These are phyloP conservation scores for Fusarium dlaminii DNA, from an alignment of 2,329 filamentous ascomycete species.

Conservation along the genomic window DNA sequence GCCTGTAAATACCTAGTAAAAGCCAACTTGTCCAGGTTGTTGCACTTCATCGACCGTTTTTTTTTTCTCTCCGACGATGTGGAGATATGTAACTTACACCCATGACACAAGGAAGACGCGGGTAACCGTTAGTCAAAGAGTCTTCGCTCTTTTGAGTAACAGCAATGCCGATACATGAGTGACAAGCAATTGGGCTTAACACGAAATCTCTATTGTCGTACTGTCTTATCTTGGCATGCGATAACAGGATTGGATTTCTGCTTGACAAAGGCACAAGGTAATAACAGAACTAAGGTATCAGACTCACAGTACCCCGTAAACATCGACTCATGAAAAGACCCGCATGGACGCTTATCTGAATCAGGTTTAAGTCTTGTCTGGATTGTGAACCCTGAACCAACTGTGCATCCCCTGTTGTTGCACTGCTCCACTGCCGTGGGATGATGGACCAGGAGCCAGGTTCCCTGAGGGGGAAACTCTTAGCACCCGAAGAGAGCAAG, in stretches of 20 bases:
- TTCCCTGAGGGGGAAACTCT: neutral
- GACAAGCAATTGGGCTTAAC: neutral
- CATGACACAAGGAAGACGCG: conserved; percentile 9
- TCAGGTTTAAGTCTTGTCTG: conserved; percentile 4
- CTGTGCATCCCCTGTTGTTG: conserved; percentile 11
- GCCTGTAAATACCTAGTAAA: neutral
- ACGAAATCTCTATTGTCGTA: neutral
- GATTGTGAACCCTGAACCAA: conserved; percentile 13
- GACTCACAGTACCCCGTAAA: neutral
- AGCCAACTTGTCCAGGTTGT: neutral
- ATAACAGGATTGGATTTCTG: neutral
- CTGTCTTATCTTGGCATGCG: neutral
- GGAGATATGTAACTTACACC: neutral
- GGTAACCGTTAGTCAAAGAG: neutral
- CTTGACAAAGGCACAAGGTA: neutral
- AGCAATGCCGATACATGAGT: neutral
- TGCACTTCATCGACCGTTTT: neutral
- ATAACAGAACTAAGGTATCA: neutral
- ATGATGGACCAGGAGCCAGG: conserved; percentile 24
- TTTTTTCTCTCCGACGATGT: neutral
- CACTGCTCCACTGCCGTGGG: conserved; percentile 30
- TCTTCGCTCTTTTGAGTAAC: neutral
- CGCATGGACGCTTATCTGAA: conserved; percentile 1
- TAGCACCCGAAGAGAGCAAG: neutral
- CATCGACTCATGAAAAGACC: neutral